These are phyloP conservation scores for Eucalyptus shirleyi DNA, from an alignment of 345 rosid genomes.

Conservation along the genomic window DNA sequence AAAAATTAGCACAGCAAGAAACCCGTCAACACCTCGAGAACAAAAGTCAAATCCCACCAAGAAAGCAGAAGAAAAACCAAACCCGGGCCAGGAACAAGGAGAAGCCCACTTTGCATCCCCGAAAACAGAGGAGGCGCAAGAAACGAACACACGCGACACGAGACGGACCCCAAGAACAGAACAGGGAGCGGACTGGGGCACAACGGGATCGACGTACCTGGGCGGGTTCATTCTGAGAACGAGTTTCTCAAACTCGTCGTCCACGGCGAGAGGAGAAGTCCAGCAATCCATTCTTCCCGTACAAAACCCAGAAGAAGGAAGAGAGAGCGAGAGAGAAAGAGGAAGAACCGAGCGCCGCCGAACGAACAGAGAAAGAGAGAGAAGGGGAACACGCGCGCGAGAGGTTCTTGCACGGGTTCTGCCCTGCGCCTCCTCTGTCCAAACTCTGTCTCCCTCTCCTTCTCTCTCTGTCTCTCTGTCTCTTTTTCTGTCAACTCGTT, in stretches of 20 bases:
- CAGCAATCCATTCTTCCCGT: slow-evolving; percentile 44
- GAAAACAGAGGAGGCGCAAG: background rate
- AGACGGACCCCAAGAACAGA: background rate
- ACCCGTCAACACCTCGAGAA: background rate
- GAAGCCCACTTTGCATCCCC: background rate
- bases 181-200: no score
- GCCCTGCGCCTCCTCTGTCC: background rate
- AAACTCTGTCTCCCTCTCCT: background rate
- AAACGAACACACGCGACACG: background rate
- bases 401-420: background rate
- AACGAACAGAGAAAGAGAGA: background rate
- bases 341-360: background rate
- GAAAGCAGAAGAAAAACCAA: background rate
- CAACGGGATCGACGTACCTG: slow-evolving; percentile 13
- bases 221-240: slow-evolving; percentile 76
- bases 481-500: background rate
- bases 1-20: background rate
- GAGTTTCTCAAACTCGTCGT: slow-evolving; percentile 68
- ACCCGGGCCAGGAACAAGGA: background rate
- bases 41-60: background rate
- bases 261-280: slow-evolving; percentile 34
- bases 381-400: background rate
- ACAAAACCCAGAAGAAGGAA: background rate
- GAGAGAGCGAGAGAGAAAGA: background rate
- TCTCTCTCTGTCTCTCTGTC: background rate